A percentile compares a stretch with the other conserved stretches of the same genome.
phyloP scores from a whole-genome alignment of 108 stramenopile species.

The Chaetoceros muelleri region DNA sequence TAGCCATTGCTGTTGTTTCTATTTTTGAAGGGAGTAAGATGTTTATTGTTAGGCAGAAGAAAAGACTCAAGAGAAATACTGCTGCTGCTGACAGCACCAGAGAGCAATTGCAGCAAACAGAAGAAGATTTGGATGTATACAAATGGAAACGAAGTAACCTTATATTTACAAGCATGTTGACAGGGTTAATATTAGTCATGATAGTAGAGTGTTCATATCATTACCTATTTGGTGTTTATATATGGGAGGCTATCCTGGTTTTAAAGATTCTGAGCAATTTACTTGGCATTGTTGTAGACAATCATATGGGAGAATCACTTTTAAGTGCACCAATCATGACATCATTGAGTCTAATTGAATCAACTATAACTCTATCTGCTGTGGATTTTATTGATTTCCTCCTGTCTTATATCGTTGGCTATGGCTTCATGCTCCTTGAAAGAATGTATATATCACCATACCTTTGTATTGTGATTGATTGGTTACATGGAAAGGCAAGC shows the following conservation, averaged over 20 bases:
- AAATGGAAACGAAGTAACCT: constrained; percentile 58
- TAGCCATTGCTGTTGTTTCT: constrained; percentile 36
- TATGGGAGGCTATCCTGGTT: constrained; percentile 70
- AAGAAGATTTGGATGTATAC: no score
- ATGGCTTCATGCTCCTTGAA: constrained; percentile 54
- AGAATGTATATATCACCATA: constrained; percentile 53
- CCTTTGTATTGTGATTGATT: constrained; percentile 25
- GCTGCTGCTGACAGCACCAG: constrained; percentile 24
- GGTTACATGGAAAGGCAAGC: constrained; percentile 4
- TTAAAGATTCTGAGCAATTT: constrained; percentile 52
- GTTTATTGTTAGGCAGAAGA: constrained; percentile 47
- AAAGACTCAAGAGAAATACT: constrained; percentile 22
- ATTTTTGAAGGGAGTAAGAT: constrained; percentile 32
- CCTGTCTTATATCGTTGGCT: constrained; percentile 61
- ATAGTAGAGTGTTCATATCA: constrained; percentile 72
- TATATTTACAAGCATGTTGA: constrained; percentile 45
- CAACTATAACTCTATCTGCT: constrained; percentile 50
- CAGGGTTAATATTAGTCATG: constrained; percentile 50
- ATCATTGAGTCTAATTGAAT: constrained; percentile 44
- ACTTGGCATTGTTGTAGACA: constrained; percentile 38
- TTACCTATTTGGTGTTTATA: constrained; percentile 52
- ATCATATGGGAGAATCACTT: constrained; percentile 61
- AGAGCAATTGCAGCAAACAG: no score
- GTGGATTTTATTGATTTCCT: constrained; percentile 82
- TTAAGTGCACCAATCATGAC: constrained; percentile 58